Evolutionary conservation across 768 basidiomycete genomes (phyloP), one percentile per base, ranked within the genome.

Genomic region (Heimioporus sp.): DNA sequence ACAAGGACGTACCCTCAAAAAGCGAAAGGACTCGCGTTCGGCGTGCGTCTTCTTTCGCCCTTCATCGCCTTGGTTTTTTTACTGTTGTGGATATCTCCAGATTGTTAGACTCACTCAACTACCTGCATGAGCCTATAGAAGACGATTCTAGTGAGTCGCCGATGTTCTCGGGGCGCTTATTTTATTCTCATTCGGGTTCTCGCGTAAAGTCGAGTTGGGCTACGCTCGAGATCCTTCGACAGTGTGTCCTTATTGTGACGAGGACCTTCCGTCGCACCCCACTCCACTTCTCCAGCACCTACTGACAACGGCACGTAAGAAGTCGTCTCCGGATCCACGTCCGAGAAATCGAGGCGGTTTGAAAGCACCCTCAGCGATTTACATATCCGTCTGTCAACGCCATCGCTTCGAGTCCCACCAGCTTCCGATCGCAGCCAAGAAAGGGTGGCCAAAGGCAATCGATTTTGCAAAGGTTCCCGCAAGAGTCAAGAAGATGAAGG

Each of bases 211-310:
- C 40, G 78, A 80, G 10, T 65, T 81, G 24, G 74, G 76, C 34
- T 71, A 78, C 3, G 57, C 65, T 17, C 70, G 75, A 7, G 89
- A 92, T 57, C 89, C 89, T 11, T 75, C 73, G 7, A 83, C 75
- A 2, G 69, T 92, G 3, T 93, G 91, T 62, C 90, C 91, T 0
- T 93, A 86, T 65, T 93, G 91, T 56, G 91, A 93, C 58, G 77
- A 80, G 17, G 77, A 72, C 1, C 74, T 92, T 11, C 92, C 91
- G 1, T 52, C 73, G 2, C 68, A 73, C 4, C 86, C 86, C 5
- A 86, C 89, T 0, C 78, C 82, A 2, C 69, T 76, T 20, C 74
- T 92, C 30, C 59, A 61, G n/a, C 70, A 71, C 6, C 73, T 93
- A 17, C 72, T 92, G 12, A 66, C 71, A 2, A 66, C 70, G 2